A percentile compares a stretch with the other conserved stretches of the same genome.
Conservation (phyloP, 345 rosid genomes). For the Aethionema arabicum region DNA sequence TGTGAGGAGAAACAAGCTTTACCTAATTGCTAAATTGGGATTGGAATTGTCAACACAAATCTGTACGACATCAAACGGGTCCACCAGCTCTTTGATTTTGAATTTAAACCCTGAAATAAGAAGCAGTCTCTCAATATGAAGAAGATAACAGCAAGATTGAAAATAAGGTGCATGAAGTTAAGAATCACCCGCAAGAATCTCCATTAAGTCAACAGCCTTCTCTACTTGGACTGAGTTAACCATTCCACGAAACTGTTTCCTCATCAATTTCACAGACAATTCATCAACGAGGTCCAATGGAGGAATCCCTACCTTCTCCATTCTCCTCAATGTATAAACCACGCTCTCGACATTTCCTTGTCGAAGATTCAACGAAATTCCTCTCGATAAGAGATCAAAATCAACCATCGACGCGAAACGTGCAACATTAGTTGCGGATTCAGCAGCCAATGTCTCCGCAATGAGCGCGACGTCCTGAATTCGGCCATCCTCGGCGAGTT, state of each 20-base stretch:
- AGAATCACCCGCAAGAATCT: constrained; percentile 63
- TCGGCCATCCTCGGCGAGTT: constrained; percentile 68
- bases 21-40: constrained; percentile 74
- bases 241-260: constrained; percentile 54
- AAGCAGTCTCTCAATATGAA: constrained; percentile 18
- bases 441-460: constrained; percentile 54
- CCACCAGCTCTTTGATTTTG: constrained; percentile 60
- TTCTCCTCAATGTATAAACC: constrained; percentile 50
- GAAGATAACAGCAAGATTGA: constrained; percentile 12
- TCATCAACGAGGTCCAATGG: constrained; percentile 53
- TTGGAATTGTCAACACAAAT: constrained; percentile 55
- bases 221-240: constrained; percentile 50
- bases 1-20: constrained; percentile 21
- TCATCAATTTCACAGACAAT: constrained; percentile 44
- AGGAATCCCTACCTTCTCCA: constrained; percentile 57
- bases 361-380: constrained; percentile 46
- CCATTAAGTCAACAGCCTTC: constrained; percentile 58
- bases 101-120: constrained; percentile 58
- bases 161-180: background rate
- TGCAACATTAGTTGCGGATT: constrained; percentile 52
- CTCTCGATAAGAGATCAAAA: constrained; percentile 46
- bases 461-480: constrained; percentile 59
- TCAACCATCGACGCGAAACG: constrained; percentile 50
- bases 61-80: constrained; percentile 54
- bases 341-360: constrained; percentile 57